Evolutionary conservation across 208 protist genomes (phyloP), one percentile per base, ranked within the genome.

Genomic region (Tetramitus jugosus): DNA sequence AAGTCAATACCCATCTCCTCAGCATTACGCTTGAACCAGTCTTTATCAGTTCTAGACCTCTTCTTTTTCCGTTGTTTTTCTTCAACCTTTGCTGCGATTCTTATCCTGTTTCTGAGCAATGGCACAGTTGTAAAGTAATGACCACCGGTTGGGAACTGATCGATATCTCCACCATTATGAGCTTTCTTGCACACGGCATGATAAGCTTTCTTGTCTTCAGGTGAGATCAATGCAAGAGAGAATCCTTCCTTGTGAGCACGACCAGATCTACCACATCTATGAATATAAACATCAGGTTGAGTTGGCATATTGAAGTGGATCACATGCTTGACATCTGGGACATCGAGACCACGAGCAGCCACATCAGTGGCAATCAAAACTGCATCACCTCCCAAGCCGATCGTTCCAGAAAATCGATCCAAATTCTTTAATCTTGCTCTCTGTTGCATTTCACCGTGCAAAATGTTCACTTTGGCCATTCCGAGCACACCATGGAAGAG

Each of bases 401-500:
- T n/a, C 14, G 65, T 71, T 77, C 85, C 84, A 10, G 40, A 8
- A 79, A 96, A 96, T 82, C 91, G 87, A 77, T 98, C 96, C 39
- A 98, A 89, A 81, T 95, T 97, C 87, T 98, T 98, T 8, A 98
- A 87, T 68, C 96, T 91, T 87, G 97, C 93, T 20, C 93, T 83
- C 86, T 99, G 96, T 83, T 98, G 93, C 93, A 99, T 97, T 13
- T 92, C 85, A 61, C 94, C 95, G 82, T 99, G 96, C 3, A 99
- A 79, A n/a, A n/a, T n/a, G 35, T 20, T 39, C 7, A 6, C 35
- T 49, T 71, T n/a, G 1, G 49, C 29, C 10, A 71, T 10, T 35
- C 29, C 35, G 4, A 35, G 7, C 3, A 77, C 35, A 42, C 31
- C 31, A n/a, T n/a, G n/a, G n/a, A n/a, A n/a, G n/a, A n/a, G n/a